Conservation (phyloP, 2,329 filamentous ascomycete genomes). For the Lecanicillium sp. region DNA sequence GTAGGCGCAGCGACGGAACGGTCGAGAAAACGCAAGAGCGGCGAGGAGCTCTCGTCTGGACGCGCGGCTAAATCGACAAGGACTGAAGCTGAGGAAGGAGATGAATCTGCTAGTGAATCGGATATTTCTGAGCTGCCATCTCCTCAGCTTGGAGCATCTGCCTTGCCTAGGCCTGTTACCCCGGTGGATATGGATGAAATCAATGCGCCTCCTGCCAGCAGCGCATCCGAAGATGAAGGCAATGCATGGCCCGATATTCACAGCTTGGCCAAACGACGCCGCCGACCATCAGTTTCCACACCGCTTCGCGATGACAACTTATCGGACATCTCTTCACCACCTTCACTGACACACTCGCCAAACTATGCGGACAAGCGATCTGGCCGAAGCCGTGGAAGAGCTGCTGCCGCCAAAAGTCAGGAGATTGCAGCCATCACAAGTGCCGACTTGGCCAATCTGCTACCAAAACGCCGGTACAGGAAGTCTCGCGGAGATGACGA, state of each 20-base stretch:
- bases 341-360: constrained; percentile 58
- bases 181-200: constrained; percentile 39
- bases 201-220: constrained; percentile 48
- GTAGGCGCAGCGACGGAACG: constrained; percentile 22
- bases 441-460: constrained; percentile 42
- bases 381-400: constrained; percentile 20
- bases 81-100: constrained; percentile 15
- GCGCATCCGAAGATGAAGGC: constrained; percentile 35
- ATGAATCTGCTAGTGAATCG: constrained; percentile 23
- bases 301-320: constrained; percentile 24
- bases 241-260: constrained; percentile 45
- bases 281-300: constrained; percentile 27
- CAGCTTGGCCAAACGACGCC: constrained; percentile 38
- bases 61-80: constrained; percentile 28
- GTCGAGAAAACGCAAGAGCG: constrained; percentile 49
- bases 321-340: constrained; percentile 55
- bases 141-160: constrained; percentile 21
- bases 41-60: constrained; percentile 31
- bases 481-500: constrained; percentile 29
- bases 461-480: constrained; percentile 43
- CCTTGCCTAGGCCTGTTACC: constrained; percentile 23
- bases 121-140: constrained; percentile 29
- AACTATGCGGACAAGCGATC: constrained; percentile 33
- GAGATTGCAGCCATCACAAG: constrained; percentile 40
- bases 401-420: constrained; percentile 19